phyloP scores from a whole-genome alignment of 176 grass and related monocot species.

The Zea luxurians region DNA sequence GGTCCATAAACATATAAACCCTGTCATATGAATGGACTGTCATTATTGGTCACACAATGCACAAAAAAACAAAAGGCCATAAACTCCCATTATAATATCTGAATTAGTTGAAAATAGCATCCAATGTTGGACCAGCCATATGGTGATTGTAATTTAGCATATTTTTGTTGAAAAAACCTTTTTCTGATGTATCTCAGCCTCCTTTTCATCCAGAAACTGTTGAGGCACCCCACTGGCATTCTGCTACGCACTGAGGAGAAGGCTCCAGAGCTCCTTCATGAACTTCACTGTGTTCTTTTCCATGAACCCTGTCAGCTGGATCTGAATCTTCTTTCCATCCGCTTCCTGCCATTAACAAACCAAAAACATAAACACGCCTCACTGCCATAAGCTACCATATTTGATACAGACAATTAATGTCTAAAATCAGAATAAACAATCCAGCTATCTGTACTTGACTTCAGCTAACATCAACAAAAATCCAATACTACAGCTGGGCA shows the following conservation, averaged over 20 bases:
- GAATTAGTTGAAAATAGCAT: slow-evolving; percentile 12
- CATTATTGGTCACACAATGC: not conserved
- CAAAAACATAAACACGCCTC: not conserved
- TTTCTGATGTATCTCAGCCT: slow-evolving; percentile 73
- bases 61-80: not conserved
- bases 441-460: not conserved
- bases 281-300: slow-evolving; percentile 97
- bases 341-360: slow-evolving; percentile 46
- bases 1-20: not conserved
- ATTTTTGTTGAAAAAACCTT: slow-evolving; percentile 53
- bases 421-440: not conserved
- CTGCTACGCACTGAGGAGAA: slow-evolving; percentile 79
- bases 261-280: slow-evolving; percentile 93
- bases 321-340: slow-evolving; percentile 96
- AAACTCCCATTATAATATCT: not conserved
- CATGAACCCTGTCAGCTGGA: slow-evolving; percentile 96
- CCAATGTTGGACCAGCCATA: not conserved
- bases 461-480: not conserved
- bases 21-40: not conserved
- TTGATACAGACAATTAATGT: not conserved
- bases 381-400: not conserved
- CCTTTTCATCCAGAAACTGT: slow-evolving; percentile 94
- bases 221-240: slow-evolving; percentile 97
- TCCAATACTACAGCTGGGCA: not conserved
- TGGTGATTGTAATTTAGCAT: not conserved